Evolutionary conservation across 495 filamentous ascomycete genomes (phyloP).

Genomic region (Penicillium parvum): DNA sequence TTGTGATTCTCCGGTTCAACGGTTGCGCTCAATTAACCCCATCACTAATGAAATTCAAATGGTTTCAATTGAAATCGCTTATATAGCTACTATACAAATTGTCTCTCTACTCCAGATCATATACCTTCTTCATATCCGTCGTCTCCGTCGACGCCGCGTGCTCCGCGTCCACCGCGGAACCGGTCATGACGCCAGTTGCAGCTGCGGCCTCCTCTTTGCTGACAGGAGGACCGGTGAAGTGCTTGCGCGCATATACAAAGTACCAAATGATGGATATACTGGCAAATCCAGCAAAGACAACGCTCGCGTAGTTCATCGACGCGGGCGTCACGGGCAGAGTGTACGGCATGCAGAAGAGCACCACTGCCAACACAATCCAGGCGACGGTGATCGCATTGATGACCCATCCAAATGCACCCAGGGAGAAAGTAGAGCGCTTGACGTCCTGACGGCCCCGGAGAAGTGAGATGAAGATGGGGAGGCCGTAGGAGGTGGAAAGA

Average conservation of each 20-base stretch:
- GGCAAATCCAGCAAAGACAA: constrained; percentile 60
- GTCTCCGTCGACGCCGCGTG: constrained; percentile 10
- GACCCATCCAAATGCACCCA: constrained; percentile 48
- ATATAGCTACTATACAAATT: constrained; percentile 6
- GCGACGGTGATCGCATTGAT: constrained; percentile 47
- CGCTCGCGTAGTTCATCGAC: constrained; percentile 59
- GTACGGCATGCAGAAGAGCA: constrained; percentile 55
- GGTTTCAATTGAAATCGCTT: background rate
- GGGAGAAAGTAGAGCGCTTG: constrained; percentile 42
- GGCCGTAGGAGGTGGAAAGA: constrained; percentile 56
- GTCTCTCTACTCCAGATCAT: background rate
- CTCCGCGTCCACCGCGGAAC: constrained; percentile 27
- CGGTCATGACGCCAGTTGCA: constrained; percentile 32
- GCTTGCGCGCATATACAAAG: constrained; percentile 62
- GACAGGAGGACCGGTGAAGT: constrained; percentile 65
- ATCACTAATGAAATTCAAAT: background rate
- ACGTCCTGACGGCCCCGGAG: constrained; percentile 46
- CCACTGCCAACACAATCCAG: constrained; percentile 50
- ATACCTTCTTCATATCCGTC: constrained; percentile 17
- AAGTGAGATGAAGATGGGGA: constrained; percentile 59
- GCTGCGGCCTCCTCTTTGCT: constrained; percentile 32
- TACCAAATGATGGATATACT: constrained; percentile 60
- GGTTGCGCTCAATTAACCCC: background rate
- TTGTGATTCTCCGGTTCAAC: constrained; percentile 19
- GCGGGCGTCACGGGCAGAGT: constrained; percentile 43